Evolutionary conservation across 352 stramenopile genomes (phyloP).

Genomic region (Pythium brassicae): DNA sequence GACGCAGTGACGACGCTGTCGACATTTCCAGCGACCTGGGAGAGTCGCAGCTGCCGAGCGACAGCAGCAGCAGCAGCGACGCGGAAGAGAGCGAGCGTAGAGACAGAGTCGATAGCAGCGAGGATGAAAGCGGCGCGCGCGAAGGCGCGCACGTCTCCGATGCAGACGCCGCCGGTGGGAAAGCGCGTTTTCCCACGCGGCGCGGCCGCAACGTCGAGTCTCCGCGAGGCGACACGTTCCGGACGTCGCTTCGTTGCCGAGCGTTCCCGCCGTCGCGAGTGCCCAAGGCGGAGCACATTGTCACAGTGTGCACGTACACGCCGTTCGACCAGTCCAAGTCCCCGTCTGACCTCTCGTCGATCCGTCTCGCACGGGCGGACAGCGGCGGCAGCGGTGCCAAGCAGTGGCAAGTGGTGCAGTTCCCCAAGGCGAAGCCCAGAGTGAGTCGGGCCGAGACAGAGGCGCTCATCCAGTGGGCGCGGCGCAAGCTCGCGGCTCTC

Average conservation of each 20-base stretch:
- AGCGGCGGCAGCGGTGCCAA: conserved; percentile 12
- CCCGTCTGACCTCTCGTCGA: conserved; percentile 18
- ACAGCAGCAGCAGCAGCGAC: not conserved
- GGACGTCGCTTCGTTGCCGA: conserved; percentile 29
- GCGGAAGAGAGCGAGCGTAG: not conserved
- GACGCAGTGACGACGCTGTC: not conserved
- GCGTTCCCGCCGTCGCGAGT: conserved; percentile 40
- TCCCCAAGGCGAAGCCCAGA: conserved; percentile 30
- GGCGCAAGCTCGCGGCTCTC: conserved; percentile 8
- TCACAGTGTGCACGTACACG: conserved; percentile 23
- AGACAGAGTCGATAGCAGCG: not conserved
- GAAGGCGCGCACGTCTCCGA: not conserved
- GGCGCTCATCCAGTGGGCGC: conserved; percentile 30
- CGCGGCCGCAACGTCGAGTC: not conserved
- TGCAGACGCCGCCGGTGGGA: too few relatives aligned
- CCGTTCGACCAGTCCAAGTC: conserved; percentile 24
- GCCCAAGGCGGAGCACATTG: conserved; percentile 22
- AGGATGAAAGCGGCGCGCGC: not conserved
- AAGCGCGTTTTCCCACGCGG: not conserved
- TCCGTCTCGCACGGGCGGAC: conserved; percentile 6
- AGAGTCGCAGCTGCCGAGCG: not conserved
- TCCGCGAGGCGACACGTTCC: conserved; percentile 22
- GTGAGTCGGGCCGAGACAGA: conserved; percentile 23
- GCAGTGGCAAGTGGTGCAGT: conserved; percentile 37
- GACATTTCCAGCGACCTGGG: not conserved